These are phyloP conservation scores for Licmophora abbreviata DNA, from an alignment of 108 stramenopile species.

Conservation along the genomic window DNA sequence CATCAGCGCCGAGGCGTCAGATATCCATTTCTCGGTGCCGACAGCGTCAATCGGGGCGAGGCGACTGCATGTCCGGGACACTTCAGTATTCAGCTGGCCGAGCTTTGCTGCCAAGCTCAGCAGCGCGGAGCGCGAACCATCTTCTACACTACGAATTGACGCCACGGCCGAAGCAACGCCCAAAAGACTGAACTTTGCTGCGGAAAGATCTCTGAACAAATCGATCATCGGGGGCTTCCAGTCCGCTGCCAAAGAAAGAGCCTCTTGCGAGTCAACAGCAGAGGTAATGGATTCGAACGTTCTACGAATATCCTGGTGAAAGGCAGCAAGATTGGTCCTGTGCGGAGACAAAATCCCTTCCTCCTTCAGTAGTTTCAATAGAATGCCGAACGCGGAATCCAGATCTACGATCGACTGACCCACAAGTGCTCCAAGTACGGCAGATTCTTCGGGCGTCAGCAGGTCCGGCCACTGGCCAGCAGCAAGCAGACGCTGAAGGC, in stretches of 20 bases:
- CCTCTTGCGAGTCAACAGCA: slow-evolving; percentile 51
- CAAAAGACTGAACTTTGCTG: slow-evolving; percentile 57
- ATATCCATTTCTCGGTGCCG: slow-evolving; percentile 20
- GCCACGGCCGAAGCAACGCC: slow-evolving; percentile 59
- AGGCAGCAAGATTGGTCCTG: slow-evolving; percentile 59
- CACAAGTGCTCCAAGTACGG: slow-evolving; percentile 61
- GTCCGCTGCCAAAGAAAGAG: slow-evolving; percentile 43
- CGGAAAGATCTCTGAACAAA: slow-evolving; percentile 48
- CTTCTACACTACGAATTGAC: slow-evolving; percentile 27
- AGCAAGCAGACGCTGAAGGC: slow-evolving; percentile 57
- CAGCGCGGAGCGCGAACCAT: slow-evolving; percentile 13
- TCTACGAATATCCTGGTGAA: slow-evolving; percentile 44
- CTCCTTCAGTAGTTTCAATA: slow-evolving; percentile 61
- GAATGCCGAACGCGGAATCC: slow-evolving; percentile 54
- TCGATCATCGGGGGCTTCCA: slow-evolving; percentile 77
- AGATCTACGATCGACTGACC: slow-evolving; percentile 53
- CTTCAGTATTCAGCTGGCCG: slow-evolving; percentile 28
- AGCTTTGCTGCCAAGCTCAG: slow-evolving; percentile 22
- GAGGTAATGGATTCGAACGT: slow-evolving; percentile 52
- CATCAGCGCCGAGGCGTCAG: slow-evolving; percentile 6
- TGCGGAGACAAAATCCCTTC: slow-evolving; percentile 75
- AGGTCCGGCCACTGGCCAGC: slow-evolving; percentile 84
- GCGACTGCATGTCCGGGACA: slow-evolving; percentile 31
- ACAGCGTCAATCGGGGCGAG: slow-evolving; percentile 38
- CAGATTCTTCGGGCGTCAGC: slow-evolving; percentile 50